A percentile compares a stretch with the other conserved stretches of the same genome.
These are phyloP conservation scores for Penicillium concentricum DNA, from an alignment of 2,329 filamentous ascomycete genomes.

Conservation along the genomic window DNA sequence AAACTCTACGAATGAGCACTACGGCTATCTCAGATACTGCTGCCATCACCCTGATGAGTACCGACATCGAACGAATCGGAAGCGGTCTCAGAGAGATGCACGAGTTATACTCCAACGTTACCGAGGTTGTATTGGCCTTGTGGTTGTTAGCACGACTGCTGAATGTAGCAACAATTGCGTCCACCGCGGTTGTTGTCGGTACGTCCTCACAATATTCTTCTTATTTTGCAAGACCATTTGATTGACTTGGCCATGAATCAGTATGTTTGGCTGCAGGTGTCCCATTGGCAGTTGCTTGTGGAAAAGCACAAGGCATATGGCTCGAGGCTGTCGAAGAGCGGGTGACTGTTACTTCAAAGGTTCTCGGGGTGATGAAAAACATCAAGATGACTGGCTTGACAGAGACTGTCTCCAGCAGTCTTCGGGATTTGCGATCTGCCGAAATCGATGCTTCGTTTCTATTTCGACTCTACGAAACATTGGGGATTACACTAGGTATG, in stretches of 20 bases:
- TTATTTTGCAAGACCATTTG: neutral
- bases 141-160: conserved; percentile 15
- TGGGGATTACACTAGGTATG: conserved; percentile 17
- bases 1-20: conserved; percentile 40
- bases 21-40: conserved; percentile 37
- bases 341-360: conserved; percentile 19
- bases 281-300: conserved; percentile 14
- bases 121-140: conserved; percentile 14
- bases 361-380: conserved; percentile 22
- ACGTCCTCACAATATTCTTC: neutral
- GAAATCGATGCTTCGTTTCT: conserved; percentile 17
- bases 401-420: conserved; percentile 8
- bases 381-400: conserved; percentile 24
- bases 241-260: neutral
- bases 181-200: conserved; percentile 10
- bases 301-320: conserved; percentile 18
- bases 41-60: conserved; percentile 49
- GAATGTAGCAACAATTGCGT: conserved; percentile 15
- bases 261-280: conserved; percentile 17
- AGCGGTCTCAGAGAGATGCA: conserved; percentile 16
- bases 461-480: conserved; percentile 12
- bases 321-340: conserved; percentile 20
- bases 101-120: conserved; percentile 15
- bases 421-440: conserved; percentile 13
- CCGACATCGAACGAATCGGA: conserved; percentile 42